A percentile compares a stretch with the other conserved stretches of the same genome.
Conservation (phyloP, 208 protist genomes). For the Acanthamoeba triangularis region DNA sequence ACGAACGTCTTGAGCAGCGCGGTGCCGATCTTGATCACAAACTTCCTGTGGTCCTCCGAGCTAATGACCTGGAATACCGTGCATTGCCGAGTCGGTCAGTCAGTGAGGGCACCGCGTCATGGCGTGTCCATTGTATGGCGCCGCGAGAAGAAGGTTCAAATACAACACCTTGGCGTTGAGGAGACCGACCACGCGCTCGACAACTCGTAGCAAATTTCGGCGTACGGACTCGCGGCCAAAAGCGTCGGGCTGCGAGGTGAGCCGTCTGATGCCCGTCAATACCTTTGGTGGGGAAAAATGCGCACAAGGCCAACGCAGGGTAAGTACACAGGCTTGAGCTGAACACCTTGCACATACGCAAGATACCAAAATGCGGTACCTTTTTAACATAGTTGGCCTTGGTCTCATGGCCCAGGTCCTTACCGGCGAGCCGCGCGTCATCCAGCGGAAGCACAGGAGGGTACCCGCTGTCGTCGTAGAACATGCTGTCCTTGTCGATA, state of each 20-base stretch:
- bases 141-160: too few relatives aligned
- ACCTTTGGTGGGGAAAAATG: not conserved
- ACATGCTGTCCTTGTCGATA: conserved; percentile 4
- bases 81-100: too few relatives aligned
- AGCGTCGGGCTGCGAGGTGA: not conserved
- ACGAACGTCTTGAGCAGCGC: conserved; percentile 35
- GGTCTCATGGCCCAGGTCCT: not conserved
- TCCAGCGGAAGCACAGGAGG: not conserved
- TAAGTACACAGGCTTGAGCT: not conserved
- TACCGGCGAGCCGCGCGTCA: not conserved
- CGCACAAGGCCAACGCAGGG: not conserved
- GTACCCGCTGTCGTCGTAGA: not conserved
- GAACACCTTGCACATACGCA: not conserved
- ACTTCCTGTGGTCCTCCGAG: not conserved
- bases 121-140: too few relatives aligned
- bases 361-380: not conserved
- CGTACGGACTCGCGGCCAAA: conserved; percentile 36
- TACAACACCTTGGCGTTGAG: conserved; percentile 36
- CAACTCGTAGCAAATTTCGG: not conserved
- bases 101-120: not conserved
- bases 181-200: conserved; percentile 2
- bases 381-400: not conserved
- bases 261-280: not conserved
- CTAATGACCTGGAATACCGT: not conserved
- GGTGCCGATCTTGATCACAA: not conserved